Conservation (phyloP, 2,329 filamentous ascomycete species). For the Monosporascus ibericus region DNA sequence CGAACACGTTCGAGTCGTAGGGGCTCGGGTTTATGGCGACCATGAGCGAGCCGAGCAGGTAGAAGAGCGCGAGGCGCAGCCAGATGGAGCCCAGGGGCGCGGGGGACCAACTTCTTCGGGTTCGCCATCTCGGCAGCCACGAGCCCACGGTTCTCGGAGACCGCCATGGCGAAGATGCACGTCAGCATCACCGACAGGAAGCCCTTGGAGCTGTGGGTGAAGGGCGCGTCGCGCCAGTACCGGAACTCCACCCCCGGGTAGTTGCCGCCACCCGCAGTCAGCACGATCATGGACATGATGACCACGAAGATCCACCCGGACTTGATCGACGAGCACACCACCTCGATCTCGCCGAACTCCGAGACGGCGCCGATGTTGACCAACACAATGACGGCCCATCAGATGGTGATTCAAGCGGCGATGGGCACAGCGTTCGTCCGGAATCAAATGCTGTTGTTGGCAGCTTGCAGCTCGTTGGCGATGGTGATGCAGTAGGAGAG, state of each 20-base stretch:
- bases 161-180: slow-evolving; percentile 45
- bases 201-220: slow-evolving; percentile 39
- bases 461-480: slow-evolving; percentile 35
- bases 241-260: slow-evolving; percentile 35
- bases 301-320: slow-evolving; percentile 42
- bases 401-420: slow-evolving; percentile 38
- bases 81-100: slow-evolving; percentile 40
- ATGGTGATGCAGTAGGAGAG: slow-evolving; percentile 38
- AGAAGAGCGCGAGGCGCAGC: slow-evolving; percentile 38
- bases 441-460: slow-evolving; percentile 35
- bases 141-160: slow-evolving; percentile 36
- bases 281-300: slow-evolving; percentile 37
- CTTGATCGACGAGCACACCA: slow-evolving; percentile 36
- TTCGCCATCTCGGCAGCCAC: slow-evolving; percentile 38
- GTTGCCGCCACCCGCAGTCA: slow-evolving; percentile 36
- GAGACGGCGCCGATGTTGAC: slow-evolving; percentile 36
- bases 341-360: slow-evolving; percentile 40
- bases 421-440: slow-evolving; percentile 37
- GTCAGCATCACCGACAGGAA: slow-evolving; percentile 49
- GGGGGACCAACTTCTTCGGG: slow-evolving; percentile 34
- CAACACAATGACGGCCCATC: slow-evolving; percentile 31
- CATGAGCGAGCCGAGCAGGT: slow-evolving; percentile 37
- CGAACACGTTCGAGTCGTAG: slow-evolving; percentile 32
- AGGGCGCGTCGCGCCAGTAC: slow-evolving; percentile 36
- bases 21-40: slow-evolving; percentile 38